These are phyloP conservation scores for Termitomyces sp. DNA, from an alignment of 768 basidiomycete genomes.

Conservation along the genomic window DNA sequence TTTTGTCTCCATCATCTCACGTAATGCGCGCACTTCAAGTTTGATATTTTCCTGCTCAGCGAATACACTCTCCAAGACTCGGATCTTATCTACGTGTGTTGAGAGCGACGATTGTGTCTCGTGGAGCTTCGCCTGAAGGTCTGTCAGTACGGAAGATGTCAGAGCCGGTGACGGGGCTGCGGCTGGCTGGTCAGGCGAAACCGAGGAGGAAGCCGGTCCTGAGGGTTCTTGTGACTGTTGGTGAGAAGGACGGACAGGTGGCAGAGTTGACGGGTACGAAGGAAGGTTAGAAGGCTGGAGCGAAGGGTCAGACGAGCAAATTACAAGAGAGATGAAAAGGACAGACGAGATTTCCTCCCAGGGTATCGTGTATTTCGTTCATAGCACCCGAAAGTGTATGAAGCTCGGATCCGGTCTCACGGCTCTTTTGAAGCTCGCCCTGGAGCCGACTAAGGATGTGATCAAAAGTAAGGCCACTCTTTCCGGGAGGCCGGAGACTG, in stretches of 20 bases:
- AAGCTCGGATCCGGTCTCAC: slow-evolving; percentile 87
- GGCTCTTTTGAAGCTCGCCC: slow-evolving; percentile 91
- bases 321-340: background rate
- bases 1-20: slow-evolving; percentile 66
- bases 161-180: slow-evolving; percentile 17
- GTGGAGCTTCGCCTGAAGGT: slow-evolving; percentile 76
- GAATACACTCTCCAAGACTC: slow-evolving; percentile 74
- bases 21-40: slow-evolving; percentile 65
- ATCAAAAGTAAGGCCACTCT: slow-evolving; percentile 87
- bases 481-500: slow-evolving; percentile 65
- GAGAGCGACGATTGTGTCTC: slow-evolving; percentile 80
- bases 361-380: slow-evolving; percentile 87
- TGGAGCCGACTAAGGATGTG: slow-evolving; percentile 86
- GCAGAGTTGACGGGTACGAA: slow-evolving; percentile 58
- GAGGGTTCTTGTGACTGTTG: slow-evolving; percentile 20
- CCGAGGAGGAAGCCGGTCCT: slow-evolving; percentile 11
- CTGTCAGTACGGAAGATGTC: slow-evolving; percentile 31
- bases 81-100: slow-evolving; percentile 75
- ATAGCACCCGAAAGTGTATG: slow-evolving; percentile 72
- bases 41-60: slow-evolving; percentile 83
- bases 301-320: background rate
- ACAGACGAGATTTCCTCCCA: slow-evolving; percentile 78
- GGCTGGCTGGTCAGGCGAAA: slow-evolving; percentile 15
- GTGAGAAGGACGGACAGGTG: slow-evolving; percentile 46
- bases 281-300: slow-evolving; percentile 54